Base-by-base conservation (phyloP, 441 rosid species). In the Populus hybrid region DNA sequence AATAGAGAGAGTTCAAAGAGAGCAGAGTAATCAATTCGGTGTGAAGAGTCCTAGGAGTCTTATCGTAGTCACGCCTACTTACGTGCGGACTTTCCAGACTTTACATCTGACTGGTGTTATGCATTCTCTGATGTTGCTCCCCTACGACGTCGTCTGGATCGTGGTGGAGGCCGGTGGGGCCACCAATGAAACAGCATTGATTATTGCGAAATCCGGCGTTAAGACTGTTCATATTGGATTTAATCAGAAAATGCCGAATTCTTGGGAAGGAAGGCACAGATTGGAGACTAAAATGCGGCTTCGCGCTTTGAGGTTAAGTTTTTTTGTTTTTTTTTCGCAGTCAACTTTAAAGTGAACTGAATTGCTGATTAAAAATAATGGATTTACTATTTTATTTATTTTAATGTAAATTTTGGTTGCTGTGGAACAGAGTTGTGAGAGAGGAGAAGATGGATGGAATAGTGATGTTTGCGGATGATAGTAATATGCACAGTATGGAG, bases 401-500 rank as follows among this genome's bases (percentile, higher is more conserved):
- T 59, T 18, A 5, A 34, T 38, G 18, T 8, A 11, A 20, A 76
- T 73, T 34, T 76, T 86, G 72, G 77, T 61, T 67, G 34, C 86
- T 80, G 63, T 80, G 85, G 84, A 70, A 70, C 91, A 96, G 99
- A 83, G 84, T 88, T 70, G 90, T 92, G 76, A 89, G 85, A 79
- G 90, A 95, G 77, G 85, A 91, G 92, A 93, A 86, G 88, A 87
- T 93, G 89, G 98, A 94, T 80, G 98, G 98, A 69, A 64, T 96
- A 40, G 97, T 94, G 83, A 86, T 92, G 90, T 97, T 96, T 88
- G 94, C 90, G 3, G 99, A 96, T 78, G 99, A 96, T 82, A 92
- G 99, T 80, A 96, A 93, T 76, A 92, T 96, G 97, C 98, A 96
- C 79, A 89, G 95, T 75, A 92, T 95, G 97, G 99, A 97, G 83